Base-by-base conservation (phyloP, 306 rosid species). In the Gleditsia sinensis region DNA sequence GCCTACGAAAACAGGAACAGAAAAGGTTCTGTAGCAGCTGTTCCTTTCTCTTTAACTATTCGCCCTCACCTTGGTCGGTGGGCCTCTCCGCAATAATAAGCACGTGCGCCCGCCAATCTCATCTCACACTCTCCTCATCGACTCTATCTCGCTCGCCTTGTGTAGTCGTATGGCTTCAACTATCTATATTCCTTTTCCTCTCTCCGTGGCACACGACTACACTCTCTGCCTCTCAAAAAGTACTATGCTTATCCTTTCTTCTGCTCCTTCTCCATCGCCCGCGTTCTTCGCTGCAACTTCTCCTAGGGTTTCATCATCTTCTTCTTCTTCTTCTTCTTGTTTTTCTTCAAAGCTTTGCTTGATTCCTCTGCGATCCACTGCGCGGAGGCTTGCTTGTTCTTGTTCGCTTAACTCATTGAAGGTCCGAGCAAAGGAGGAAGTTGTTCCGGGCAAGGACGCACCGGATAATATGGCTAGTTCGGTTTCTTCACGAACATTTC, bases 401-500 rank as follows among this genome's bases (percentile, higher is more conserved):
- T 79, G 72, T 8, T 53, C 73, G 1, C 51, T 74, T 53, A 14
- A 20, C 79, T 71, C 84, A 1, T 37, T 76, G 40, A 67, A 76
- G 50, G 13, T 66, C 28, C 27, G 27, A 72, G 62, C 76, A 0
- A 76, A 67, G 36, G 78, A 77, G 0, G 68, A 21, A 23, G 36
- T 84, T 1, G 55, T 59, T 36, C 50, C 55, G 2, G 68, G 57
- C 14, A 54, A 71, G 9, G 34, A 78, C 6, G 51, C 71, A 40
- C 46, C 69, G 16, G 1, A 64, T 7, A 64, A 57, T n/a, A 69
- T 74, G 79, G n/a, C 82, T 3, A 1, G 63, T 12, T 69, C 88
- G 12, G 78, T 74, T 40, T 84, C 83, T 27, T 64, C 86, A 5
- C 78, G 83, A 17, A 82, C 76, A 37, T 81, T 84, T 67, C 88